A percentile compares a stretch with the other conserved stretches of the same genome.
phyloP scores from a whole-genome alignment of 2,329 filamentous ascomycete species.

The Verticillium nubilum region DNA sequence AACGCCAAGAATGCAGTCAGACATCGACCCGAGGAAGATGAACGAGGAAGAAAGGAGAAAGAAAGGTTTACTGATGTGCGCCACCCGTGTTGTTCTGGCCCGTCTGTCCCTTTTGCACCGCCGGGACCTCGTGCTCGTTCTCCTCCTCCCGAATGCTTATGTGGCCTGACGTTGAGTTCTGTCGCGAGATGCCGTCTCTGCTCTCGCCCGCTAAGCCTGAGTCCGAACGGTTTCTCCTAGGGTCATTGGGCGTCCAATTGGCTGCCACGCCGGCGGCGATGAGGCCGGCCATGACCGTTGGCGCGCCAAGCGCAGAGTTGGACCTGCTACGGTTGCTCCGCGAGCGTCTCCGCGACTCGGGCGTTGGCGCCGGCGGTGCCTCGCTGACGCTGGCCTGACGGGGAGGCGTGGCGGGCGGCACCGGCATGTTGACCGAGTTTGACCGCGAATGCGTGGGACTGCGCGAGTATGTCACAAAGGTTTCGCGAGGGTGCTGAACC shows the following conservation, averaged over 20 bases:
- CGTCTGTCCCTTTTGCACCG: background rate
- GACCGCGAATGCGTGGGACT: constrained; percentile 61
- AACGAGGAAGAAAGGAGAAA: background rate
- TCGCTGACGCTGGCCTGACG: constrained; percentile 47
- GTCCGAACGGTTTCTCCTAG: constrained; percentile 20
- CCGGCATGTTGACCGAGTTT: constrained; percentile 46
- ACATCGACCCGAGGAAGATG: background rate
- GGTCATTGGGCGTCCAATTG: constrained; percentile 68
- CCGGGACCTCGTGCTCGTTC: background rate
- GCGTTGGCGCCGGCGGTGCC: constrained; percentile 45
- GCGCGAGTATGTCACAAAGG: constrained; percentile 55
- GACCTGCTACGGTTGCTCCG: constrained; percentile 61
- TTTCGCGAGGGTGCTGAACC: constrained; percentile 69
- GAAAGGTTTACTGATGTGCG: background rate
- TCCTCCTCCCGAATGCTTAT: background rate
- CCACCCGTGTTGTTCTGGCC: background rate
- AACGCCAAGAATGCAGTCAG: background rate
- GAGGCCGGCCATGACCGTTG: constrained; percentile 78
- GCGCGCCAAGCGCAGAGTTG: constrained; percentile 68
- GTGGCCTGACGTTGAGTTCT: constrained; percentile 2
- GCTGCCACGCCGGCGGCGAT: constrained; percentile 71
- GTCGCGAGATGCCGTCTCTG: background rate
- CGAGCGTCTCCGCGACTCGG: constrained; percentile 59
- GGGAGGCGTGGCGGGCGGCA: constrained; percentile 56
- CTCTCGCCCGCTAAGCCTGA: constrained; percentile 6